Evolutionary conservation across 495 filamentous ascomycete genomes (phyloP).

Genomic region (Bathelium albidoporum): DNA sequence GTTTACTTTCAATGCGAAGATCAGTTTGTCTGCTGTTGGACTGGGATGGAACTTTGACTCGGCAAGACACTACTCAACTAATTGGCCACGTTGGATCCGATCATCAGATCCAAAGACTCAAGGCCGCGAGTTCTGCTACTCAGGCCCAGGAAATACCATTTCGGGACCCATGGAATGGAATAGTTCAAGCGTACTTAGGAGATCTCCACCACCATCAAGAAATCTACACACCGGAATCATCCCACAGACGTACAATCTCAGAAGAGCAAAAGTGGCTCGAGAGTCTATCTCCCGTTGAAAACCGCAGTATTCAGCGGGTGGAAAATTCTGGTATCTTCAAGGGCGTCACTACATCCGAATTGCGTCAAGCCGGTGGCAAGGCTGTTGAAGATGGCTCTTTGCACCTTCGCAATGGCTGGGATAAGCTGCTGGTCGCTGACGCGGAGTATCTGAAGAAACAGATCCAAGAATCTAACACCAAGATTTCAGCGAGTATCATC

Average conservation of each 20-base stretch:
- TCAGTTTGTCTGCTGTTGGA: constrained; percentile 27
- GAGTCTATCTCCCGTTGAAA: constrained; percentile 18
- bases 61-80: constrained; percentile 23
- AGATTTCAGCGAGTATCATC: constrained; percentile 17
- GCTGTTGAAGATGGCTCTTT: constrained; percentile 16
- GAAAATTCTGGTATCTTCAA: constrained; percentile 13
- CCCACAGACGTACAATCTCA: constrained; percentile 2
- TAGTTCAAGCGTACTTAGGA: constrained; percentile 15
- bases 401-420: constrained; percentile 21
- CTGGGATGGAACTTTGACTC: constrained; percentile 33
- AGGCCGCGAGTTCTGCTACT: not conserved
- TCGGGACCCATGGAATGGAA: constrained; percentile 12
- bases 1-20: not conserved
- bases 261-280: constrained; percentile 18
- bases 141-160: not conserved
- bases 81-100: constrained; percentile 18
- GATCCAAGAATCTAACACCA: not conserved
- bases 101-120: not conserved
- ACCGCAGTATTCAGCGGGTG: constrained; percentile 15
- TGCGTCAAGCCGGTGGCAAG: constrained; percentile 7
- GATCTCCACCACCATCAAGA: constrained; percentile 14
- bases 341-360: constrained; percentile 13
- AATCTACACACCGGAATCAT: constrained; percentile 7
- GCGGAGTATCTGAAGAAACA: not conserved
- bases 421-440: constrained; percentile 9